Evolutionary conservation across 225 moss, liverwort and hornwort genomes (phyloP), one percentile per base, ranked within the genome.

Genomic region (Rhytidiadelphus loreus): DNA sequence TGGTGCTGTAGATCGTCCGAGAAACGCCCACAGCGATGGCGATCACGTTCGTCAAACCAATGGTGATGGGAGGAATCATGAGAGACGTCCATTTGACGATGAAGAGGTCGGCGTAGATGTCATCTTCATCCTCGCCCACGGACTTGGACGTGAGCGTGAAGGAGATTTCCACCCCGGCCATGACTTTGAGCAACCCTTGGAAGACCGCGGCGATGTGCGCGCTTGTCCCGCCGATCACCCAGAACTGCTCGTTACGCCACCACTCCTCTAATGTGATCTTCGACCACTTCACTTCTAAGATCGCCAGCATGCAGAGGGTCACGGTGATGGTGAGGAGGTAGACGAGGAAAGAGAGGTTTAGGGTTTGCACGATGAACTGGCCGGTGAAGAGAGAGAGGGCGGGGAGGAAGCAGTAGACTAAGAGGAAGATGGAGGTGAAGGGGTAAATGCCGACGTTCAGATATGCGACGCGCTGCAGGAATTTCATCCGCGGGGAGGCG

Each of bases 231-330:
- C 96, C 96, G 46, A 96, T 96, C 68, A 96, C 96, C 96, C 96
- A 96, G 76, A 96, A 96, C 90, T 96, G 96, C 77, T 96, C 96
- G 65, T 96, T 96, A 13, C 96, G 91, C 96, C 96, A 96, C 95
- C 96, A 96, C 82, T 96, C 96, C 78, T 96, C 95, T 8, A 96
- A 85, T 13, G 96, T 95, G 89, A 96, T 96, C 15, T 91, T 91
- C 13, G 96, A 93, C 96, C 96, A 96, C 74, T 89, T 93, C n/a
- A 96, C 96, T 85, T 96, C 96, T 8, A 96, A 91, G 72, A 96
- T 73, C 53, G 96, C 96, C 29, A 96, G 93, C 93, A 95, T 80
- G 85, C 93, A 94, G 59, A 96, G 96, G 30, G 93, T 94, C 50
- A 92, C 84, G 72, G 95, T 95, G 90, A 95, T 96, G 44, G 89